phyloP scores from a whole-genome alignment of 2,329 filamentous ascomycete species.

The Paecilomyces sp. region DNA sequence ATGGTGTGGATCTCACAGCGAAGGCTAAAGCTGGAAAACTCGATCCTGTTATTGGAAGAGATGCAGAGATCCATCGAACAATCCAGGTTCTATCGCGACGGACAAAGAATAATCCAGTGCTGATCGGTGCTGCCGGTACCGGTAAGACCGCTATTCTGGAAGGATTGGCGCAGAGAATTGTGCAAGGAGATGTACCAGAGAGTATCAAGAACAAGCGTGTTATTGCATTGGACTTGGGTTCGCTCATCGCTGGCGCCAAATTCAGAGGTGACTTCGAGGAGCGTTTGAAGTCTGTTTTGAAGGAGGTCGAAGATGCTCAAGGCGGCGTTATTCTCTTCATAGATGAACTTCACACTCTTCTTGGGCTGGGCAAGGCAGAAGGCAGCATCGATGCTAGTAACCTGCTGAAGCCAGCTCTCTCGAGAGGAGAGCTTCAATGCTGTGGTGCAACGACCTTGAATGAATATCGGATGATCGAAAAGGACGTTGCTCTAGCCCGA shows the following conservation, averaged over 20 bases:
- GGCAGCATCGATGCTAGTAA: conserved; percentile 96
- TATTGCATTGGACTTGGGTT: conserved; percentile 78
- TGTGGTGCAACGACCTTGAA: conserved; percentile 89
- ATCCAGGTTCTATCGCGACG: conserved; percentile 88
- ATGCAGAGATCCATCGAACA: conserved; percentile 84
- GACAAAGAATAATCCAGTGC: conserved; percentile 91
- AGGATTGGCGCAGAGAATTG: conserved; percentile 81
- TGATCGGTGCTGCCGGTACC: conserved; percentile 87
- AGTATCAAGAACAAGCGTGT: conserved; percentile 93
- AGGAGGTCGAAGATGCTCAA: conserved; percentile 81
- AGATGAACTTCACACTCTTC: conserved; percentile 84
- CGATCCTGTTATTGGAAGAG: conserved; percentile 91
- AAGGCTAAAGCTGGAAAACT: conserved; percentile 81
- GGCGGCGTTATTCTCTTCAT: conserved; percentile 92
- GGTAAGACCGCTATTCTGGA: conserved; percentile 93
- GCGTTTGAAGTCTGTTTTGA: conserved; percentile 79
- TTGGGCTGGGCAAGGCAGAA: conserved; percentile 90
- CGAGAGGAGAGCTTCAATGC: conserved; percentile 86
- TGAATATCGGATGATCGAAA: conserved; percentile 91
- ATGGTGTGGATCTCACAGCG: conserved; percentile 81
- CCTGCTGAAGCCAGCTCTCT: conserved; percentile 86
- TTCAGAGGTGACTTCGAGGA: conserved; percentile 97
- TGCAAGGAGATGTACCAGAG: conserved; percentile 87
- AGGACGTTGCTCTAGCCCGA: conserved; percentile 85
- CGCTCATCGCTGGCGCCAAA: conserved; percentile 90